Evolutionary conservation across 768 basidiomycete genomes (phyloP).

Genomic region (Tulasnella sp.): DNA sequence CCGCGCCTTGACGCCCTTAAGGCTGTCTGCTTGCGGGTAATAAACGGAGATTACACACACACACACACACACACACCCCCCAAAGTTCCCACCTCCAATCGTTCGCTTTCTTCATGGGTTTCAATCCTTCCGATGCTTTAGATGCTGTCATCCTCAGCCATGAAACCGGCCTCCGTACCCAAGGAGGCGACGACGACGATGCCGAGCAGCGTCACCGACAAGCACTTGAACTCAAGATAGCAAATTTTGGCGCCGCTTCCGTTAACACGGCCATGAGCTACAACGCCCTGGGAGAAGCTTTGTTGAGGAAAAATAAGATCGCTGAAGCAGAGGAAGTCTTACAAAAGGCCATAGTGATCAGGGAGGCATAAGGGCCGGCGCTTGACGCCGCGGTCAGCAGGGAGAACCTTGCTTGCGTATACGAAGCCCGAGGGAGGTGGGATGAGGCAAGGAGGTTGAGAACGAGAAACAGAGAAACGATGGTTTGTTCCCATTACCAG

Average conservation of each 20-base stretch:
- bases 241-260: constrained; percentile 39
- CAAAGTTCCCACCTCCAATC: not conserved
- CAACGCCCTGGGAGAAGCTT: constrained; percentile 48
- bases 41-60: too few species aligned
- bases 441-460: constrained; percentile 44
- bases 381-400: constrained; percentile 48
- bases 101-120: not conserved
- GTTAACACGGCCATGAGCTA: constrained; percentile 44
- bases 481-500: constrained; percentile 43
- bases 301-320: constrained; percentile 45
- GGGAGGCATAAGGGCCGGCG: constrained; percentile 39
- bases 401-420: constrained; percentile 48
- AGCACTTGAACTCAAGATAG: constrained; percentile 44
- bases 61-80: too few species aligned
- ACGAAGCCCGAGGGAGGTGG: constrained; percentile 46
- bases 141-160: constrained; percentile 40
- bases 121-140: not conserved
- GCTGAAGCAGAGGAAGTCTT: constrained; percentile 49
- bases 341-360: constrained; percentile 43
- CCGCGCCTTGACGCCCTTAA: too few species aligned
- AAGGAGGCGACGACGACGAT: constrained; percentile 40
- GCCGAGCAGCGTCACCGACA: constrained; percentile 45
- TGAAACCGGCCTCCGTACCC: constrained; percentile 38
- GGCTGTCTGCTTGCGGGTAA: too few species aligned
- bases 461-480: constrained; percentile 41